These are phyloP conservation scores for Fomitopsis palustris DNA, from an alignment of 1,284 basidiomycete species.

Conservation along the genomic window DNA sequence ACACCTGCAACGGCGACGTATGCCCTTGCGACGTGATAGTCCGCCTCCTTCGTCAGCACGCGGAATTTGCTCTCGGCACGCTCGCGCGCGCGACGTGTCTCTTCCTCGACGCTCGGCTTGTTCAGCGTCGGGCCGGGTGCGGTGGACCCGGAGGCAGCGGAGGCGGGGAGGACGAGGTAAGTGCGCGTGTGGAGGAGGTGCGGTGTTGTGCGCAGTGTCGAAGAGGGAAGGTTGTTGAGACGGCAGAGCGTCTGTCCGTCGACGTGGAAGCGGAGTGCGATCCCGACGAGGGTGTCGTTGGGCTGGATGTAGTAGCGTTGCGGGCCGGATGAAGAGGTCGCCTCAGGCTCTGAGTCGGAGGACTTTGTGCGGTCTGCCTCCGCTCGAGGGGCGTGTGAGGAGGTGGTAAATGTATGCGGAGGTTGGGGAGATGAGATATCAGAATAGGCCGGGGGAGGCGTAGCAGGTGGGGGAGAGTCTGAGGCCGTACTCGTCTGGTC, in stretches of 20 bases:
- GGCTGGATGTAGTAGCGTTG: slow-evolving; percentile 52
- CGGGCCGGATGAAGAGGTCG: neutral
- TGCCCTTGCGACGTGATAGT: slow-evolving; percentile 60
- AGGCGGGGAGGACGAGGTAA: slow-evolving; percentile 48
- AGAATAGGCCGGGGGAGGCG: slow-evolving; percentile 9
- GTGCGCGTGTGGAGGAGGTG: slow-evolving; percentile 70
- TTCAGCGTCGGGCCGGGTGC: neutral
- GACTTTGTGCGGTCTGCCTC: neutral
- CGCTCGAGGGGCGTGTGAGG: too few species aligned
- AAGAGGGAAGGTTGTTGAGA: slow-evolving; percentile 62
- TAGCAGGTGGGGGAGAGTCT: slow-evolving; percentile 3
- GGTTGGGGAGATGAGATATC: neutral
- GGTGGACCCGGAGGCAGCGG: slow-evolving; percentile 11
- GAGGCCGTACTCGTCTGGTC: neutral
- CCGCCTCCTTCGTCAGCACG: slow-evolving; percentile 63
- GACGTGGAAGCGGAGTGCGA: slow-evolving; percentile 57
- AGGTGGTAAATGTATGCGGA: neutral
- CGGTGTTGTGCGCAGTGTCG: slow-evolving; percentile 65
- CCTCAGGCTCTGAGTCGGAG: neutral
- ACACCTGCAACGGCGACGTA: slow-evolving; percentile 56
- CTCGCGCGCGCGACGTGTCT: slow-evolving; percentile 45
- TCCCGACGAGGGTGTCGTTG: slow-evolving; percentile 63
- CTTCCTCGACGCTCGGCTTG: slow-evolving; percentile 29
- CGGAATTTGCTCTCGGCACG: slow-evolving; percentile 59
- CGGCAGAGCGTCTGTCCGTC: slow-evolving; percentile 56